Conservation (phyloP, 2,329 filamentous ascomycete genomes). For the Diaporthe ilicicola region DNA sequence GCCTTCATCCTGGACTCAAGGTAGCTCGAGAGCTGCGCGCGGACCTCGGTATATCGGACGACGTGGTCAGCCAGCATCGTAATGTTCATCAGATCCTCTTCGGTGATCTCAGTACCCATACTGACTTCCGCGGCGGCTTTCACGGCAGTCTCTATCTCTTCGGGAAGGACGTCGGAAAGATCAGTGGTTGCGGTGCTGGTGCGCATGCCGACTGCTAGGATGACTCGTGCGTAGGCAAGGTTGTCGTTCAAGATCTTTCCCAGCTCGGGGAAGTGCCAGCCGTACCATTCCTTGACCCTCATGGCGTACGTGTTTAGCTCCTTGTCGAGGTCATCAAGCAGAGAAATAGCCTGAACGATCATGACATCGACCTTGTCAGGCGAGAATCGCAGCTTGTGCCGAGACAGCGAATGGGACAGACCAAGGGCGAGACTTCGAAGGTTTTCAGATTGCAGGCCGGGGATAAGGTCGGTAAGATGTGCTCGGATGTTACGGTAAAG, state of each 20-base stretch:
- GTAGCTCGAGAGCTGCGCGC: conserved; percentile 86
- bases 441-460: conserved; percentile 84
- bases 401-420: conserved; percentile 94
- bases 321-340: conserved; percentile 97
- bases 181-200: conserved; percentile 79
- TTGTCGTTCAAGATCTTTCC: conserved; percentile 98
- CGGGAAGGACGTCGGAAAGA: conserved; percentile 89
- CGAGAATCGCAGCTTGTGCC: conserved; percentile 98
- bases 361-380: conserved; percentile 99
- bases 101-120: conserved; percentile 97
- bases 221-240: conserved; percentile 88
- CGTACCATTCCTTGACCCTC: conserved; percentile 99
- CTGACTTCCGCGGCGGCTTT: conserved; percentile 96
- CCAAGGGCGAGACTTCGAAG: conserved; percentile 95
- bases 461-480: conserved; percentile 88
- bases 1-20: conserved; percentile 94
- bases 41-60: conserved; percentile 89
- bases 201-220: conserved; percentile 89
- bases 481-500: conserved; percentile 94
- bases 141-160: conserved; percentile 90
- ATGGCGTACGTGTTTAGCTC: conserved; percentile 99
- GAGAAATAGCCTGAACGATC: conserved; percentile 96
- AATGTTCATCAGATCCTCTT: conserved; percentile 93
- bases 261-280: conserved; percentile 99
- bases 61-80: conserved; percentile 92